phyloP scores from a whole-genome alignment of 495 filamentous ascomycete genomes.

The Penicillium macrosclerotiorum region DNA sequence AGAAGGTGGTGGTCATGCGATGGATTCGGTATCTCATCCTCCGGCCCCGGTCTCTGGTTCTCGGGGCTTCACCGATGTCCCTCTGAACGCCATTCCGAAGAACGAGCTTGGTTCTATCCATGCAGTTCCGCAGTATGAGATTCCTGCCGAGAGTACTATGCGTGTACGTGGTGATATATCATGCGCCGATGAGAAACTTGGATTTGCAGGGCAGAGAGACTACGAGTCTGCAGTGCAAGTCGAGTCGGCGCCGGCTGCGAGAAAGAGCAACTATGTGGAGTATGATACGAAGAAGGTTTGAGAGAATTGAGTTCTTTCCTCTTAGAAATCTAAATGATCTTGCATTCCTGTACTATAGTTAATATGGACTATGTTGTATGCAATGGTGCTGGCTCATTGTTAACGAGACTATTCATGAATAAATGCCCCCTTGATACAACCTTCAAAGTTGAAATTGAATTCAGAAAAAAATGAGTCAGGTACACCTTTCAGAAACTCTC shows the following conservation, averaged over 20 bases:
- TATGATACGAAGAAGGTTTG: constrained; percentile 35
- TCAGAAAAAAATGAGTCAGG: too few species aligned
- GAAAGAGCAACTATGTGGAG: constrained; percentile 41
- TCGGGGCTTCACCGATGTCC: constrained; percentile 32
- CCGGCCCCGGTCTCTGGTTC: constrained; percentile 8
- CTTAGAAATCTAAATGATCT: too few species aligned
- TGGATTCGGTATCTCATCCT: constrained; percentile 11
- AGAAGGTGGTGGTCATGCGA: constrained; percentile 45
- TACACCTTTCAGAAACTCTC: too few species aligned
- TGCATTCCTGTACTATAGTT: too few species aligned
- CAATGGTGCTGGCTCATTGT: too few species aligned
- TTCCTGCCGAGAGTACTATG: constrained; percentile 5
- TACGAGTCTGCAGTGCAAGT: constrained; percentile 24
- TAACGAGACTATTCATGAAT: too few species aligned
- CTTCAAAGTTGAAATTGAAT: too few species aligned
- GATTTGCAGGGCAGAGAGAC: constrained; percentile 44
- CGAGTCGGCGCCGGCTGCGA: constrained; percentile 17
- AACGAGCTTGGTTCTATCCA: constrained; percentile 6
- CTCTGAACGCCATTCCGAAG: constrained; percentile 30
- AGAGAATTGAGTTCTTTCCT: not conserved
- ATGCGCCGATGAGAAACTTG: constrained; percentile 43
- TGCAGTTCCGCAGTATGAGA: constrained; percentile 30
- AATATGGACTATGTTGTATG: too few species aligned
- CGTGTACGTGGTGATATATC: constrained; percentile 2
- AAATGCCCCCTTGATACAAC: too few species aligned